Evolutionary conservation across 768 basidiomycete genomes (phyloP).

Genomic region (Cubamyces lactineus): DNA sequence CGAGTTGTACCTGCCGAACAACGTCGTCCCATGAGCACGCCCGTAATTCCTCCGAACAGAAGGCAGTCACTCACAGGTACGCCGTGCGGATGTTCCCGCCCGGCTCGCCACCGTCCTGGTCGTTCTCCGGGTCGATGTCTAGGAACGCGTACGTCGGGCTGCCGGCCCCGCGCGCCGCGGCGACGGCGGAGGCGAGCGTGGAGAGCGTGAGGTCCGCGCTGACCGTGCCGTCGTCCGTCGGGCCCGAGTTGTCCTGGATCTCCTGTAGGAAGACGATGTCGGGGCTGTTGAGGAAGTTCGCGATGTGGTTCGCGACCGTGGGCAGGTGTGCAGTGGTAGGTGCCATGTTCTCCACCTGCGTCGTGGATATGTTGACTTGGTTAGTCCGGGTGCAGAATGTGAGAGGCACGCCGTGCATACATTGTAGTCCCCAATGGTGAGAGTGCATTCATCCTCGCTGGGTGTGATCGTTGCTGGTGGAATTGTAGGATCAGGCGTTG

Average conservation of each 20-base stretch:
- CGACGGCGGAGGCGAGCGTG: conserved; percentile 51
- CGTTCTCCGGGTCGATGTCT: conserved; percentile 53
- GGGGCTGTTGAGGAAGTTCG: conserved; percentile 51
- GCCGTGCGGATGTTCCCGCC: conserved; percentile 69
- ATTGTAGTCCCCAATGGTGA: conserved; percentile 66
- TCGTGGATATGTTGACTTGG: no score
- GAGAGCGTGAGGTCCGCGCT: conserved; percentile 54
- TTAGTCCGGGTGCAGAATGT: no score
- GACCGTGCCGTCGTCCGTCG: conserved; percentile 55
- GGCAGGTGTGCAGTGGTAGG: conserved; percentile 25
- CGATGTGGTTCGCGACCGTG: conserved; percentile 55
- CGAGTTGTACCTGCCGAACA: conserved; percentile 44
- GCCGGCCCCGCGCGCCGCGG: conserved; percentile 27
- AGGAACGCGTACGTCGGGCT: conserved; percentile 50
- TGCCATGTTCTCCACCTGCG: conserved; percentile 31
- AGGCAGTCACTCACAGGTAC: conserved; percentile 45
- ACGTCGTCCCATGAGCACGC: neutral
- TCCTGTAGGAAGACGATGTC: conserved; percentile 68
- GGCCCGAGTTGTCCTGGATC: conserved; percentile 63
- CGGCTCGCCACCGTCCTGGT: conserved; percentile 58
- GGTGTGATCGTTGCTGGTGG: conserved; percentile 45
- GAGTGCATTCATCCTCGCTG: conserved; percentile 40
- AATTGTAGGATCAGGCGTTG: conserved; percentile 40
- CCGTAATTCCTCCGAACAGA: neutral
- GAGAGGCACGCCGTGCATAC: conserved; percentile 33